Conservation (phyloP, 140 eudicot genomes). For the Oenanthe javanica region DNA sequence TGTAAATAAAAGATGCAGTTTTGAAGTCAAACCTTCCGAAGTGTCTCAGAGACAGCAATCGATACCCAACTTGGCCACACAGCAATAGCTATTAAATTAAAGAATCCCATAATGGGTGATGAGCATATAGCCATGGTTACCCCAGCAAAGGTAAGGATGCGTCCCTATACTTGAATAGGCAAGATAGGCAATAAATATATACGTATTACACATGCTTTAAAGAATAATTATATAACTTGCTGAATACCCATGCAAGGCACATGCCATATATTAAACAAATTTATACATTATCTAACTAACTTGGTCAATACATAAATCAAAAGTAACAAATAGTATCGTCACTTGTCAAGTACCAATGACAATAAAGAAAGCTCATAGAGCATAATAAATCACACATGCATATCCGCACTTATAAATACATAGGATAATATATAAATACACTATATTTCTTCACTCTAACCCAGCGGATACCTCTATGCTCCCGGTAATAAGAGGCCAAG, state of each 20-base stretch:
- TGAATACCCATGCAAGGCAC: not conserved
- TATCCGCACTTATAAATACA: not conserved
- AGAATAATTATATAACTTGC: not conserved
- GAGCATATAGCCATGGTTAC: constrained; percentile 75
- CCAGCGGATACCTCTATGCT: not conserved
- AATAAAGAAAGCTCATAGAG: not conserved
- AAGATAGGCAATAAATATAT: constrained; percentile 4
- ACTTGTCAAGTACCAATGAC: not conserved
- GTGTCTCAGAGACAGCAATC: constrained; percentile 70
- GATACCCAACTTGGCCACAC: constrained; percentile 76
- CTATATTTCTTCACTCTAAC: not conserved
- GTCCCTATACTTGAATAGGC: constrained; percentile 43
- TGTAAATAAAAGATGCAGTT: not conserved
- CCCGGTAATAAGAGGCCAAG: not conserved
- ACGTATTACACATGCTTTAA: not conserved
- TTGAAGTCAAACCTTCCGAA: constrained; percentile 57
- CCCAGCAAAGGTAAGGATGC: constrained; percentile 73
- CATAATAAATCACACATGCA: not conserved
- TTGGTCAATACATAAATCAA: not conserved
- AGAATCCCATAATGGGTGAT: constrained; percentile 55
- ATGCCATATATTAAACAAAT: not conserved
- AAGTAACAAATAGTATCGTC: not conserved
- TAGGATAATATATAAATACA: not conserved
- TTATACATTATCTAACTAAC: not conserved
- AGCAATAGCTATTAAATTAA: constrained; percentile 65